These are phyloP conservation scores for Entamoeba nuttalli DNA, from an alignment of 208 protist genomes.

Conservation along the genomic window DNA sequence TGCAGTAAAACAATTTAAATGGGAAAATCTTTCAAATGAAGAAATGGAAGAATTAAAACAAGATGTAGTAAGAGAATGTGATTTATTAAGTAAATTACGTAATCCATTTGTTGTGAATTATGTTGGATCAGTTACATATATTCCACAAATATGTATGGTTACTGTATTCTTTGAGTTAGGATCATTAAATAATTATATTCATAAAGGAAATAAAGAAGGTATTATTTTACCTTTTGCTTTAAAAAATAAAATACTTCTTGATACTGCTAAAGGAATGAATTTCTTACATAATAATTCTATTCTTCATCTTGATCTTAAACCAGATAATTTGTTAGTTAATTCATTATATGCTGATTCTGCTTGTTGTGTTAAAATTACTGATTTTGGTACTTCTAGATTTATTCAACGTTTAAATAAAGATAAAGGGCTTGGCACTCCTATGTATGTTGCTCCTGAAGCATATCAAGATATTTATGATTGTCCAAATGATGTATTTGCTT, in stretches of 20 bases:
- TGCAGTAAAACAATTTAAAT: not conserved
- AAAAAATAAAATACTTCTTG: not conserved
- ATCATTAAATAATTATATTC: not conserved
- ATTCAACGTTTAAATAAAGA: not conserved
- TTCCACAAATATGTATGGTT: not conserved
- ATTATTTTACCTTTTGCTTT: not conserved
- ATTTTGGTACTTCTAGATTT: constrained; percentile 5
- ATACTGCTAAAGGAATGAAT: not conserved
- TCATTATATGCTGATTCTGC: not conserved
- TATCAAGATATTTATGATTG: not conserved
- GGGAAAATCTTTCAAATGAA: not conserved
- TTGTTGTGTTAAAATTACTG: not conserved
- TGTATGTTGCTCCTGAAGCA: not conserved
- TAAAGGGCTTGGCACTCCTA: not conserved
- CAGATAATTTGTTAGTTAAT: not conserved
- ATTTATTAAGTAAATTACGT: not conserved
- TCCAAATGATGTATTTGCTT: constrained; percentile 2
- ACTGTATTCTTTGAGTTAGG: not conserved
- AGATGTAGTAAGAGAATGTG: not conserved
- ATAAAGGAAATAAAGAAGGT: not conserved
- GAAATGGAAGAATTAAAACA: not conserved
- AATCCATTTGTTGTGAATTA: not conserved
- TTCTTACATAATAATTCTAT: not conserved
- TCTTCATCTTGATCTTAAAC: not conserved
- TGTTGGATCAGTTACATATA: not conserved